Conservation (phyloP, 164 flowering plant species). For the Aristolochia contorta region DNA sequence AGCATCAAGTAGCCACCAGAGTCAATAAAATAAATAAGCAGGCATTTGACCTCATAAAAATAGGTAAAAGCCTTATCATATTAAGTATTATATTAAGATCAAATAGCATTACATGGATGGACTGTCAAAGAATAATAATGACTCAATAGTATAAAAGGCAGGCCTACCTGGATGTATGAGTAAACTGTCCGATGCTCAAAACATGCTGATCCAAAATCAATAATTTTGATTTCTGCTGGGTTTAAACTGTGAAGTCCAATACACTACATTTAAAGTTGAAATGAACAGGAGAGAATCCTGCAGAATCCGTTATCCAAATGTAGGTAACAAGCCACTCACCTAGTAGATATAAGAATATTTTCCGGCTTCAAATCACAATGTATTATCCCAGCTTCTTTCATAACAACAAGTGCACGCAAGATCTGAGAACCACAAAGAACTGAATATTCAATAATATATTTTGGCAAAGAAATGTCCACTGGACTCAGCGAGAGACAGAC, state of each 20-base stretch:
- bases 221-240: slow-evolving; percentile 82
- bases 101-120: too few species aligned
- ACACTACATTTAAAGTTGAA: slow-evolving; percentile 15
- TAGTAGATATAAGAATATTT: slow-evolving; percentile 86
- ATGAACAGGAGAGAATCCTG: slow-evolving; percentile 4
- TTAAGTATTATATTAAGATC: too few species aligned
- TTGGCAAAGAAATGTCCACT: not conserved
- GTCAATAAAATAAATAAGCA: too few species aligned
- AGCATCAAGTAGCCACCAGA: too few species aligned
- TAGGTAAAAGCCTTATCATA: too few species aligned
- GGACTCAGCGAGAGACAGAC: not conserved
- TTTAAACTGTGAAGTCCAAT: slow-evolving; percentile 44
- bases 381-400: slow-evolving; percentile 93
- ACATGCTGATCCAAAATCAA: slow-evolving; percentile 99
- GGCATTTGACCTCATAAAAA: too few species aligned
- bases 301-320: not conserved
- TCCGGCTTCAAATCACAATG: slow-evolving; percentile 99
- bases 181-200: slow-evolving; percentile 94
- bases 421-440: slow-evolving; percentile 36
- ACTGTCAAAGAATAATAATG: too few species aligned
- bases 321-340: slow-evolving; percentile 34
- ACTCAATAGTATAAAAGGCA: not conserved
- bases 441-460: not conserved
- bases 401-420: slow-evolving; percentile 63
- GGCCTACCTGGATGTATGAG: slow-evolving; percentile 90